Evolutionary conservation across 495 filamentous ascomycete genomes (phyloP).

Genomic region (Daldinia caldariorum): DNA sequence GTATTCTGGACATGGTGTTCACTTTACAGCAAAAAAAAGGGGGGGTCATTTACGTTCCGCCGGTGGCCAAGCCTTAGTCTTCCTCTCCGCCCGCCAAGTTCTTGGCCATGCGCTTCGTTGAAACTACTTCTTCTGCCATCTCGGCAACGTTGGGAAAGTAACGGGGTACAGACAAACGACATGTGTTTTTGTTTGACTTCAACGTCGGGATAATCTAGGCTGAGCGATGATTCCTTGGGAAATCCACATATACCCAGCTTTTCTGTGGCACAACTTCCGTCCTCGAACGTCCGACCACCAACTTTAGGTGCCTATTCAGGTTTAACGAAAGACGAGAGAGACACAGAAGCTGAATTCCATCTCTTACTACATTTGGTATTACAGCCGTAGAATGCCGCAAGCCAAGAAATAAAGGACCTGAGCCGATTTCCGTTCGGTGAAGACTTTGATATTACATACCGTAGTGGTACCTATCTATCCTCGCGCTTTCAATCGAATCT

Average conservation of each 20-base stretch:
- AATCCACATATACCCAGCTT: slow-evolving; percentile 12
- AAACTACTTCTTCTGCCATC: slow-evolving; percentile 12
- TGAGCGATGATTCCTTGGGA: neutral
- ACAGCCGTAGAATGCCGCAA: slow-evolving; percentile 18
- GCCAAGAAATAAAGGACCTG: neutral
- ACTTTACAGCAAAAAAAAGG: slow-evolving; percentile 17
- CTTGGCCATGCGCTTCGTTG: slow-evolving; percentile 44
- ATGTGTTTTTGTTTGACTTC: neutral
- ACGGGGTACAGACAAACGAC: slow-evolving; percentile 15
- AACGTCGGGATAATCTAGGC: slow-evolving; percentile 6
- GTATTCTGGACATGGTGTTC: slow-evolving; percentile 28
- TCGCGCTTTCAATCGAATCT: neutral
- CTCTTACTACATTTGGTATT: slow-evolving; percentile 23
- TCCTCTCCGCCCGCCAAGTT: slow-evolving; percentile 52
- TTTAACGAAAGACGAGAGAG: slow-evolving; percentile 5
- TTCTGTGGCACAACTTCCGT: slow-evolving; percentile 22
- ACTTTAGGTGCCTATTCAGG: no score
- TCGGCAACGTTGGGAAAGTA: slow-evolving; percentile 35
- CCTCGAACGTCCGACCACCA: slow-evolving; percentile 9
- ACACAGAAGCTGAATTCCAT: slow-evolving; percentile 15
- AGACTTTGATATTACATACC: slow-evolving; percentile 17
- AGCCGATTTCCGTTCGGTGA: slow-evolving; percentile 23
- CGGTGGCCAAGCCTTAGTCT: slow-evolving; percentile 49
- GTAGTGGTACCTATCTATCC: no score
- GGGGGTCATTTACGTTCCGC: slow-evolving; percentile 38